These are phyloP conservation scores for Stagonosporopsis rhizophila DNA, from an alignment of 2,329 filamentous ascomycete species.

Conservation along the genomic window DNA sequence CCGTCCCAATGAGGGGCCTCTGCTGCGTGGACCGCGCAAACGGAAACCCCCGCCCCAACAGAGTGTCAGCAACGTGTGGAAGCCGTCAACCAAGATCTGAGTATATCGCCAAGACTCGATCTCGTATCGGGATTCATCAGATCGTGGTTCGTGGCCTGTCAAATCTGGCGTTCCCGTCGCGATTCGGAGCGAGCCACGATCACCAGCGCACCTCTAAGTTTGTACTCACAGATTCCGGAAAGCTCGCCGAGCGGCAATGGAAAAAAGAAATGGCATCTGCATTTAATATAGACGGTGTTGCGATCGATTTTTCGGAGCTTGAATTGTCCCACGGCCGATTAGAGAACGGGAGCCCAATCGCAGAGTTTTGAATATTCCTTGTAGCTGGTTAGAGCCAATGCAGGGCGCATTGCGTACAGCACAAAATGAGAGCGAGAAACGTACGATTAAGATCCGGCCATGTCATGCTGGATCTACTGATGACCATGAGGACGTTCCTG, in stretches of 20 bases:
- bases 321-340: neutral
- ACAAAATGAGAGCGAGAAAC: neutral
- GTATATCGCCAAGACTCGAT: slow-evolving; percentile 11
- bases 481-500: neutral
- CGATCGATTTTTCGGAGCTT: neutral
- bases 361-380: too few relatives aligned
- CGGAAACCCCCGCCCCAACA: neutral
- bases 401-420: too few relatives aligned
- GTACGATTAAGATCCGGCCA: slow-evolving; percentile 1
- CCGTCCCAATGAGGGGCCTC: neutral
- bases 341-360: neutral
- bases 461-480: neutral
- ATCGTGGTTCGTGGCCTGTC: slow-evolving; percentile 3
- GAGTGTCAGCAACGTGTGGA: neutral
- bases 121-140: slow-evolving; percentile 7
- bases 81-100: slow-evolving; percentile 1
- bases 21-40: neutral
- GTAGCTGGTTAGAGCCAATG: too few relatives aligned
- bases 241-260: neutral
- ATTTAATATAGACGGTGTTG: too few relatives aligned
- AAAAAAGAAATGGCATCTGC: too few relatives aligned
- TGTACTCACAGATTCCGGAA: too few relatives aligned
- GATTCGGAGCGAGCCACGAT: neutral
- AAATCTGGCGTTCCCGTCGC: neutral
- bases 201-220: neutral